phyloP scores from a whole-genome alignment of 805 yeast species.

The Komagataella pseudopastoris region DNA sequence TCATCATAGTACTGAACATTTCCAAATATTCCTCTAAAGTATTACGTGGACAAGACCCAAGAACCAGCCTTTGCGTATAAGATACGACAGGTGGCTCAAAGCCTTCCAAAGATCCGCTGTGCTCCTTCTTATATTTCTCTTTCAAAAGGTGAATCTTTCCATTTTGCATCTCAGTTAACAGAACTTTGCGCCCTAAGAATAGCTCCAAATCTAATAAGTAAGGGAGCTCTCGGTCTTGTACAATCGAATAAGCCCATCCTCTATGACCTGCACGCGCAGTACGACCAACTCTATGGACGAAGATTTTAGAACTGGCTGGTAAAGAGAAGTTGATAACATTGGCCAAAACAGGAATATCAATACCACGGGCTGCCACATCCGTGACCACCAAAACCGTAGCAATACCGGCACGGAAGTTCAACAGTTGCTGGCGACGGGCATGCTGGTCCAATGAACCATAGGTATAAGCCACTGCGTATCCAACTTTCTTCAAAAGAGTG shows the following conservation, averaged over 20 bases:
- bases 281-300: conserved; percentile 96
- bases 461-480: conserved; percentile 76
- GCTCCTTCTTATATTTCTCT: conserved; percentile 25
- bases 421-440: conserved; percentile 82
- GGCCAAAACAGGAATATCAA: conserved; percentile 92
- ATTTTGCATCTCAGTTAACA: conserved; percentile 58
- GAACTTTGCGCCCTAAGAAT: conserved; percentile 73
- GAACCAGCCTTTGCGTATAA: conserved; percentile 63
- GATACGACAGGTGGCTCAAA: conserved; percentile 44
- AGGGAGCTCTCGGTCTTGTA: conserved; percentile 77
- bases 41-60: conserved; percentile 72
- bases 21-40: conserved; percentile 65
- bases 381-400: conserved; percentile 88
- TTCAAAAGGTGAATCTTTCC: conserved; percentile 40
- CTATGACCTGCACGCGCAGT: conserved; percentile 98
- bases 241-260: conserved; percentile 95
- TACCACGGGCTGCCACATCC: conserved; percentile 98
- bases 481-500: conserved; percentile 54
- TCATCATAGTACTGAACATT: conserved; percentile 44
- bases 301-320: conserved; percentile 87
- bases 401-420: conserved; percentile 73
- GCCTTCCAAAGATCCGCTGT: conserved; percentile 13
- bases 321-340: conserved; percentile 86
- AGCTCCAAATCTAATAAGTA: conserved; percentile 82
- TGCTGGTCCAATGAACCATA: conserved; percentile 93